A percentile compares a stretch with the other conserved stretches of the same genome.
Evolutionary conservation across 2,329 filamentous ascomycete genomes (phyloP).

Genomic region (Fusarium pseudograminearum): DNA sequence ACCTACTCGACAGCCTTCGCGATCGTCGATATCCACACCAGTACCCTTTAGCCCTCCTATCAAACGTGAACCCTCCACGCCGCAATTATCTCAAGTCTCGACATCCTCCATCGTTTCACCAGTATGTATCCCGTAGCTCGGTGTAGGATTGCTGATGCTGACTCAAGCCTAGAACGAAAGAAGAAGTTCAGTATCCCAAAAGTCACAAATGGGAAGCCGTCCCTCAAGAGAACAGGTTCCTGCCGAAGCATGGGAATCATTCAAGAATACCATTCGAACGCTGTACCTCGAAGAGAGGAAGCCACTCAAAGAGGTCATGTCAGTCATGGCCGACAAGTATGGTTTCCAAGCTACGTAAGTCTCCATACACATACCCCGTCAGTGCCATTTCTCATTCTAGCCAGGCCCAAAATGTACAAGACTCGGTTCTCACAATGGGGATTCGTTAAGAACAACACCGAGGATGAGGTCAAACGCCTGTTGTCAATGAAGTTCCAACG

Average conservation of each 20-base stretch:
- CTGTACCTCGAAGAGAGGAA: conserved; percentile 63
- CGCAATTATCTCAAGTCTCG: conserved; percentile 44
- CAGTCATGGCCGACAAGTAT: conserved; percentile 62
- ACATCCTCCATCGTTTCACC: conserved; percentile 43
- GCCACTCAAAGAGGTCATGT: conserved; percentile 65
- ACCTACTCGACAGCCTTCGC: conserved; percentile 44
- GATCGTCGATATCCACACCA: conserved; percentile 41
- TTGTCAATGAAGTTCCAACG: conserved; percentile 65
- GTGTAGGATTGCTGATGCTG: neutral
- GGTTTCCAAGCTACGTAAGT: conserved; percentile 64
- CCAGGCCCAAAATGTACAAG: conserved; percentile 67
- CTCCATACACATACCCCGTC: neutral
- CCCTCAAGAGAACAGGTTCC: conserved; percentile 59
- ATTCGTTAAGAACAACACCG: conserved; percentile 67
- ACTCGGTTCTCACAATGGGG: conserved; percentile 68
- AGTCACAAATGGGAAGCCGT: conserved; percentile 51
- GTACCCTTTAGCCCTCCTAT: conserved; percentile 44
- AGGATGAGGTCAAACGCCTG: conserved; percentile 64
- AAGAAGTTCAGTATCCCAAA: conserved; percentile 48
- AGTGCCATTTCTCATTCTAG: conserved; percentile 24
- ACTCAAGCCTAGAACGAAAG: conserved; percentile 45
- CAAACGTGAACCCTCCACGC: conserved; percentile 51
- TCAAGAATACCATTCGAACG: conserved; percentile 59
- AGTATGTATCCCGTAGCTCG: conserved; percentile 42
- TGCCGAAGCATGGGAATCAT: conserved; percentile 61